Evolutionary conservation across 352 stramenopile genomes (phyloP).

Genomic region (Phytophthora tentaculata): DNA sequence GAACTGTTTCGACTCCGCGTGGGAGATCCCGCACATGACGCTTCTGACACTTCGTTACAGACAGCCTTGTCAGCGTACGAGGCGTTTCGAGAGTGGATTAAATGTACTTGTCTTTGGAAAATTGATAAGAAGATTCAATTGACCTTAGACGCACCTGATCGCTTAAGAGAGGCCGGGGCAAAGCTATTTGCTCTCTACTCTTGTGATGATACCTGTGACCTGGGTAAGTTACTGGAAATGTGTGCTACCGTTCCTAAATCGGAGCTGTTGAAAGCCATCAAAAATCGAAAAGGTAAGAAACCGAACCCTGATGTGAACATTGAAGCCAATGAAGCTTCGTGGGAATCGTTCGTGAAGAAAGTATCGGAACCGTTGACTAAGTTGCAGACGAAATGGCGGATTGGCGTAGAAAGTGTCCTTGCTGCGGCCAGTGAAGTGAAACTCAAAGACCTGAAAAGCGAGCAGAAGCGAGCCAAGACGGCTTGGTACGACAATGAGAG

Average conservation of each 20-base stretch:
- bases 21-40: neutral
- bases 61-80: slow-evolving; percentile 8
- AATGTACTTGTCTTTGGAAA: slow-evolving; percentile 6
- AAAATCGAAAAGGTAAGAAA: slow-evolving; percentile 10
- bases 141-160: slow-evolving; percentile 19
- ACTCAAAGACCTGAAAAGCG: slow-evolving; percentile 15
- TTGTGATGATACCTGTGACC: neutral
- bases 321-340: neutral
- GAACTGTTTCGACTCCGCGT: slow-evolving; percentile 20
- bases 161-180: slow-evolving; percentile 13
- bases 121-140: slow-evolving; percentile 22
- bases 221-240: slow-evolving; percentile 21
- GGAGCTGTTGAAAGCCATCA: slow-evolving; percentile 3
- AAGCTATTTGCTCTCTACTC: slow-evolving; percentile 20
- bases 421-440: neutral
- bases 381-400: slow-evolving; percentile 39
- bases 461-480: slow-evolving; percentile 5
- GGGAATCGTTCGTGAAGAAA: slow-evolving; percentile 16
- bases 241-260: slow-evolving; percentile 16
- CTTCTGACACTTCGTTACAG: neutral
- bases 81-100: slow-evolving; percentile 26
- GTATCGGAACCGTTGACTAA: slow-evolving; percentile 19
- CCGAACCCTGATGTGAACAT: neutral
- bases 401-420: slow-evolving; percentile 33
- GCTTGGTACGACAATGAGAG: slow-evolving; percentile 13